These are phyloP conservation scores for Phytophthora crassamura DNA, from an alignment of 352 stramenopile species.

Conservation along the genomic window DNA sequence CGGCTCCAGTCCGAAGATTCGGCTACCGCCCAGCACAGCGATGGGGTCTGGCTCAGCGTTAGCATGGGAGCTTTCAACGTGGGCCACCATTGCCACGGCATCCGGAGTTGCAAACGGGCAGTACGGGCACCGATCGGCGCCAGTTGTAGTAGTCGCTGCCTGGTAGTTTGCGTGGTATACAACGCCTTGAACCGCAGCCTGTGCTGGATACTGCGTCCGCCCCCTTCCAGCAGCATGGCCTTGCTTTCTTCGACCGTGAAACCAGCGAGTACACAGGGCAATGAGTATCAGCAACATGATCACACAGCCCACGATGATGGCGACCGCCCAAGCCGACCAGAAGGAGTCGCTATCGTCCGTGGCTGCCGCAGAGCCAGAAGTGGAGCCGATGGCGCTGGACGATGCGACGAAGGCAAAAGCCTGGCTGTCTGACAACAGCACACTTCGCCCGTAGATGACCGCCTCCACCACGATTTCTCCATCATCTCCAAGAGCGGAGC, in stretches of 20 bases:
- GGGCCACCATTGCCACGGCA: conserved; percentile 66
- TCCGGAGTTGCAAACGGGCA: conserved; percentile 59
- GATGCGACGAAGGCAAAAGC: conserved; percentile 83
- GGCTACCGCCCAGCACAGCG: conserved; percentile 35
- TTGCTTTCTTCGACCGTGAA: conserved; percentile 29
- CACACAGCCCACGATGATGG: conserved; percentile 46
- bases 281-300: conserved; percentile 65
- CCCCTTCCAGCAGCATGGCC: conserved; percentile 2
- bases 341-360: conserved; percentile 37
- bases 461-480: conserved; percentile 80
- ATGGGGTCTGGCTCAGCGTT: conserved; percentile 10
- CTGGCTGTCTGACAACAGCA: conserved; percentile 63
- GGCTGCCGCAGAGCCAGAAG: conserved; percentile 34
- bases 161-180: conserved; percentile 27
- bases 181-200: conserved; percentile 9
- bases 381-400: conserved; percentile 74
- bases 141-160: conserved; percentile 24
- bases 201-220: conserved; percentile 23
- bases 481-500: conserved; percentile 35
- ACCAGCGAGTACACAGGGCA: conserved; percentile 43
- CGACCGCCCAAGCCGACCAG: conserved; percentile 70
- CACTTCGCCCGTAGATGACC: conserved; percentile 68
- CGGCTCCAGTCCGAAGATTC: conserved; percentile 36
- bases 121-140: conserved; percentile 58
- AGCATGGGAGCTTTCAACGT: conserved; percentile 62